These are phyloP conservation scores for Diaporthe ampelina DNA, from an alignment of 2,329 filamentous ascomycete species.

Conservation along the genomic window DNA sequence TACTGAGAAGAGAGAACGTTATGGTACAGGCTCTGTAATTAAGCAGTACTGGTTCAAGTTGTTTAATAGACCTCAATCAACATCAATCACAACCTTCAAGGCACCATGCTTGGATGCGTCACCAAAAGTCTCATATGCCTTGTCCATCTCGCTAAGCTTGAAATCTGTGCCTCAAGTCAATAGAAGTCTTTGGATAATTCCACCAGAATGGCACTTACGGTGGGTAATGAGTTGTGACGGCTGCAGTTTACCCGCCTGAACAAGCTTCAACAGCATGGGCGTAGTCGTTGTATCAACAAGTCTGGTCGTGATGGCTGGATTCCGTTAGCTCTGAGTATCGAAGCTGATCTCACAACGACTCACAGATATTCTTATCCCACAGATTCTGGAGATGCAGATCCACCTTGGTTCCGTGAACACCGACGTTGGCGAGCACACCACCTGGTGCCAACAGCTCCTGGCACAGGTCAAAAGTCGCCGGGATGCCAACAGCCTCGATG, in stretches of 20 bases:
- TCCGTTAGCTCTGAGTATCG: slow-evolving; percentile 39
- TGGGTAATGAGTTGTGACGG: slow-evolving; percentile 61
- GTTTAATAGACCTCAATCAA: slow-evolving; percentile 27
- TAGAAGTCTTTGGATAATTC: not conserved
- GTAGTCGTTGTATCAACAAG: slow-evolving; percentile 63
- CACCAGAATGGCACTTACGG: slow-evolving; percentile 48
- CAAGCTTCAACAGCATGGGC: slow-evolving; percentile 63
- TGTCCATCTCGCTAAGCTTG: slow-evolving; percentile 57
- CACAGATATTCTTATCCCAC: slow-evolving; percentile 65
- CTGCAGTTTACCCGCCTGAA: slow-evolving; percentile 56
- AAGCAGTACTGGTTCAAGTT: too few relatives aligned
- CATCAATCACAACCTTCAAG: slow-evolving; percentile 60
- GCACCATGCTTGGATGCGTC: slow-evolving; percentile 57
- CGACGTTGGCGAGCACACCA: slow-evolving; percentile 69
- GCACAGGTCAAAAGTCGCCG: slow-evolving; percentile 65
- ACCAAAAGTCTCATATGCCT: slow-evolving; percentile 60
- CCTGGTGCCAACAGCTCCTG: slow-evolving; percentile 67
- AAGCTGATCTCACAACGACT: slow-evolving; percentile 51
- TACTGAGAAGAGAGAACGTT: too few relatives aligned
- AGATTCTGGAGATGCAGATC: slow-evolving; percentile 66
- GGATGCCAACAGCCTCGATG: slow-evolving; percentile 70
- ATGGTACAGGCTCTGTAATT: too few relatives aligned
- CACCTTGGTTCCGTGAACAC: slow-evolving; percentile 68
- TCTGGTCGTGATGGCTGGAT: slow-evolving; percentile 58
- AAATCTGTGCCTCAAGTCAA: slow-evolving; percentile 49